These are phyloP conservation scores for Yamadazyma pseudoaaseri DNA, from an alignment of 1,139 yeast genomes.

Conservation along the genomic window DNA sequence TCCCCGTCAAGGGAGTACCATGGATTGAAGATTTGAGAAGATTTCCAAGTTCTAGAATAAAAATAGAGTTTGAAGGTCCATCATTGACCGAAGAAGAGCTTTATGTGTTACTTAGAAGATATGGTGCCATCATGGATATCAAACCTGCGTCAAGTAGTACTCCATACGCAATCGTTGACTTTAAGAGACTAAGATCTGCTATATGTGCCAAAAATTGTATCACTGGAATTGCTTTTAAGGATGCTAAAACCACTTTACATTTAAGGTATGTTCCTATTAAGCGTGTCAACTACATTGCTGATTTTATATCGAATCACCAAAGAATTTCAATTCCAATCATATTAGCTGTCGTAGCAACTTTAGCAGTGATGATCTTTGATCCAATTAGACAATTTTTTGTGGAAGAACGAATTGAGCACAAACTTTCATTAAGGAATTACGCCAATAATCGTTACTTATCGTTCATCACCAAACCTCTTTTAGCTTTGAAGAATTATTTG, in stretches of 20 bases:
- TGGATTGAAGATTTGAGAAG: constrained; percentile 94
- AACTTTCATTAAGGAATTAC: constrained; percentile 32
- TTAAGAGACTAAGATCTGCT: constrained; percentile 61
- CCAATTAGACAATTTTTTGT: constrained; percentile 87
- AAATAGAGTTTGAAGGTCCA: constrained; percentile 71
- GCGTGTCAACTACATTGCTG: constrained; percentile 51
- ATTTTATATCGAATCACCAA: constrained; percentile 70
- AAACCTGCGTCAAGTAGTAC: constrained; percentile 40
- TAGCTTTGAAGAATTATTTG: constrained; percentile 23
- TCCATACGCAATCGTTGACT: constrained; percentile 54
- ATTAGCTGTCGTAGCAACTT: constrained; percentile 54
- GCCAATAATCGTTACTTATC: constrained; percentile 30
- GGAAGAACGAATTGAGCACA: constrained; percentile 66
- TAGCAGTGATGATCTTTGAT: constrained; percentile 85
- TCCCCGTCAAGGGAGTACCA: constrained; percentile 85
- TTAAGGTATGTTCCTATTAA: constrained; percentile 64
- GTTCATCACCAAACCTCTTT: constrained; percentile 27
- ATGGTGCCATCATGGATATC: constrained; percentile 81
- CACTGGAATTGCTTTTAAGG: constrained; percentile 66
- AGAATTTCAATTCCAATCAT: constrained; percentile 69
- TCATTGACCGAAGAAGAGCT: constrained; percentile 80
- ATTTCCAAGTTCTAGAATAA: constrained; percentile 61
- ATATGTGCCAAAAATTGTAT: constrained; percentile 89
- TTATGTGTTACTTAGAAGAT: constrained; percentile 79
- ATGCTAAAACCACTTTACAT: constrained; percentile 59